Percentiles rank a stretch among this genome's conserved stretches.
These are phyloP conservation scores for Microbotryum saponariae DNA, from an alignment of 1,284 basidiomycete genomes.

Conservation along the genomic window DNA sequence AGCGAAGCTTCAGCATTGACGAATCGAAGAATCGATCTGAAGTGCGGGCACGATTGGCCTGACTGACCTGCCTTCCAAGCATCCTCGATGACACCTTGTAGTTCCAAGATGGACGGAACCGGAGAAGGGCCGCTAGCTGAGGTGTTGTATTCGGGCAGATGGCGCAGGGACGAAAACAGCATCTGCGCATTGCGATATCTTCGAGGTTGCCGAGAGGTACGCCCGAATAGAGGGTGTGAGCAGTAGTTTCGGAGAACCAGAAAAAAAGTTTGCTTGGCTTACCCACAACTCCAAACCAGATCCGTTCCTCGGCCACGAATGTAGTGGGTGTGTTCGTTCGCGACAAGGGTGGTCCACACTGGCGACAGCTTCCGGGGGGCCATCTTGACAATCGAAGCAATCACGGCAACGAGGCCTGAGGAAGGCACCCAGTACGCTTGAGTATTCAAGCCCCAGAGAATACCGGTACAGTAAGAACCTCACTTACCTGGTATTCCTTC, in stretches of 20 bases:
- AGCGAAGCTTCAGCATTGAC: not conserved
- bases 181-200: conserved; percentile 37
- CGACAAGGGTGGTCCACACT: conserved; percentile 17
- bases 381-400: not conserved
- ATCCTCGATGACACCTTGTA: conserved; percentile 33
- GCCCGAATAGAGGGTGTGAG: not conserved
- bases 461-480: no score
- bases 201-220: not conserved
- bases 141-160: conserved; percentile 22
- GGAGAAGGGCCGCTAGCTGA: conserved; percentile 1
- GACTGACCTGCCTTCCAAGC: conserved; percentile 33
- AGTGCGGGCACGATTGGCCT: not conserved
- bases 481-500: no score
- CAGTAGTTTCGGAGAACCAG: no score
- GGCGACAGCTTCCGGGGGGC: not conserved
- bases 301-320: conserved; percentile 31
- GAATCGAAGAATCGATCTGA: not conserved
- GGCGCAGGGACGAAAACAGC: conserved; percentile 31
- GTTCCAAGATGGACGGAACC: conserved; percentile 32
- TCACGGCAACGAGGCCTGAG: not conserved
- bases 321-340: conserved; percentile 20
- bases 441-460: no score
- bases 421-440: no score
- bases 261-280: no score
- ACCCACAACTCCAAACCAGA: not conserved